These are phyloP conservation scores for Fonsecaea erecta DNA, from an alignment of 2,329 filamentous ascomycete species.

Conservation along the genomic window DNA sequence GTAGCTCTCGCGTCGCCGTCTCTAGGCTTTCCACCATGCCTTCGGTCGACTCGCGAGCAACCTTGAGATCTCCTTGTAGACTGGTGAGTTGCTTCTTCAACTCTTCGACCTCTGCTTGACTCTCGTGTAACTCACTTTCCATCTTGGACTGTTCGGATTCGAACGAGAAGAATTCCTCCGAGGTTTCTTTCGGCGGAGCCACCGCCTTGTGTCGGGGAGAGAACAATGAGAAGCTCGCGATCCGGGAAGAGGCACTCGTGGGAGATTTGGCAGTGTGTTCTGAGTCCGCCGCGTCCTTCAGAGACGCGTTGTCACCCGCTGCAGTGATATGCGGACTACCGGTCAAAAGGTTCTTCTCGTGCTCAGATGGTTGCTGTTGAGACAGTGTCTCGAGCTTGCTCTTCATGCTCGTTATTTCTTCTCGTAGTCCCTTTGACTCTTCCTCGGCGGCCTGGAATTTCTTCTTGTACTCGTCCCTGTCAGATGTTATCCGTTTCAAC, in stretches of 20 bases:
- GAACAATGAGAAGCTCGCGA: conserved; percentile 46
- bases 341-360: conserved; percentile 9
- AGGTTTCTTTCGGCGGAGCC: conserved; percentile 44
- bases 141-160: conserved; percentile 83
- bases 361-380: conserved; percentile 38
- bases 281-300: conserved; percentile 29
- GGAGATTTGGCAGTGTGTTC: conserved; percentile 40
- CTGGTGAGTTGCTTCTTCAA: conserved; percentile 71
- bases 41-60: conserved; percentile 71
- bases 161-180: conserved; percentile 87
- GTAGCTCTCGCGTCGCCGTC: conserved; percentile 67
- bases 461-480: conserved; percentile 79
- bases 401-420: conserved; percentile 66
- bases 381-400: conserved; percentile 41
- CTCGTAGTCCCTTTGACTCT: conserved; percentile 63
- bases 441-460: conserved; percentile 72
- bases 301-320: conserved; percentile 1
- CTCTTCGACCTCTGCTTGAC: conserved; percentile 70
- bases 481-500: conserved; percentile 80
- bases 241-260: conserved; percentile 43
- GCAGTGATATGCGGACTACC: not conserved
- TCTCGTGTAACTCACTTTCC: conserved; percentile 73
- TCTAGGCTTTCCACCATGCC: conserved; percentile 70
- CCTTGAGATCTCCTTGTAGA: conserved; percentile 71
- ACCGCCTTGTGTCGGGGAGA: conserved; percentile 45